phyloP scores from a whole-genome alignment of 345 rosid genomes.

The Mallotus nudiflorus region DNA sequence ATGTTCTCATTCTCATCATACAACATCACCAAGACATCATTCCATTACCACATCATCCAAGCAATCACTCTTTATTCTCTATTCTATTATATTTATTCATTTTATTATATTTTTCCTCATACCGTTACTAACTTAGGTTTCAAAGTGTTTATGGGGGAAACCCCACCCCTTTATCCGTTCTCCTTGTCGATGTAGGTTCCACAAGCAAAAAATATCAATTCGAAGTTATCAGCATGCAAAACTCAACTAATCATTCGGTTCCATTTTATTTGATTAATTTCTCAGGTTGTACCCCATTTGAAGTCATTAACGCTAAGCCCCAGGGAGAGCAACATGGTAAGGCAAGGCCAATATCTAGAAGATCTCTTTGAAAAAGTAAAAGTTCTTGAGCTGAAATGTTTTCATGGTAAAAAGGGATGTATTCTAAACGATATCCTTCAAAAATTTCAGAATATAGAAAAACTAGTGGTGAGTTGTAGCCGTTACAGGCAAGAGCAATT shows the following conservation, averaged over 20 bases:
- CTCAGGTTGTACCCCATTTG: slow-evolving; percentile 22
- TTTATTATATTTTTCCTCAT: too few relatives aligned
- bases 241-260: too few relatives aligned
- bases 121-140: too few relatives aligned
- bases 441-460: slow-evolving; percentile 14
- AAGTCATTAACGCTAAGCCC: slow-evolving; percentile 1
- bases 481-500: slow-evolving; percentile 15
- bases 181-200: too few relatives aligned
- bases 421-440: background rate
- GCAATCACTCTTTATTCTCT: too few relatives aligned
- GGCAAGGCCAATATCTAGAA: background rate
- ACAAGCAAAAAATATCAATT: background rate
- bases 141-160: too few relatives aligned
- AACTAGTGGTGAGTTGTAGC: background rate
- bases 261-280: background rate
- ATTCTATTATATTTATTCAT: too few relatives aligned
- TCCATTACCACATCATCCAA: too few relatives aligned
- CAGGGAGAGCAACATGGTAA: background rate
- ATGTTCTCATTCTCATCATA: too few relatives aligned
- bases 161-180: too few relatives aligned
- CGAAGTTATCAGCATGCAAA: too few relatives aligned
- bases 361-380: background rate
- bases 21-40: too few relatives aligned
- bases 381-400: background rate
- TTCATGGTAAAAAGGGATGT: background rate